These are phyloP conservation scores for Melanomma pulvis-pyrius DNA, from an alignment of 495 filamentous ascomycete genomes.

Conservation along the genomic window DNA sequence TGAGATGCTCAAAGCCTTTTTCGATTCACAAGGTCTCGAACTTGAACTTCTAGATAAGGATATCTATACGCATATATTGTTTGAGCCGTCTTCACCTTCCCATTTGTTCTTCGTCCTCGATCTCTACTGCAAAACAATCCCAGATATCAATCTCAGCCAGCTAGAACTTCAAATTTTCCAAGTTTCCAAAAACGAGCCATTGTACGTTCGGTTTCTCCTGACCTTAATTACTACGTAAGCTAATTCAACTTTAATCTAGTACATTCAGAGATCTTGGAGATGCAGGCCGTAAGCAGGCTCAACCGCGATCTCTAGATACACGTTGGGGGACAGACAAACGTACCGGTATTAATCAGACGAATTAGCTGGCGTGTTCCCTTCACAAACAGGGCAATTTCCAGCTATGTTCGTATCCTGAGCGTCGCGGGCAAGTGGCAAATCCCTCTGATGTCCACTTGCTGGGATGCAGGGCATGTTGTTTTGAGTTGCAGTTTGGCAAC, in stretches of 20 bases:
- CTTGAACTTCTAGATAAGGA: constrained; percentile 12
- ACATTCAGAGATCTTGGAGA: constrained; percentile 19
- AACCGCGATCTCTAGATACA: constrained; percentile 12
- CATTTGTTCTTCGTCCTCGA: constrained; percentile 14
- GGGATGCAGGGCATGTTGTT: constrained; percentile 14
- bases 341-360: constrained; percentile 16
- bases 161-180: constrained; percentile 17
- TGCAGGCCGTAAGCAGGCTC: constrained; percentile 11
- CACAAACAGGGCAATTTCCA: constrained; percentile 19
- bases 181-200: constrained; percentile 10
- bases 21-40: constrained; percentile 6
- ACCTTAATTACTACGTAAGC: constrained; percentile 7
- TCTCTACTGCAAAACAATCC: constrained; percentile 16
- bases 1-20: constrained; percentile 20
- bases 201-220: constrained; percentile 9
- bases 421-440: constrained; percentile 15
- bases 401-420: constrained; percentile 20
- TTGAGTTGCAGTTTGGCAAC: constrained; percentile 12
- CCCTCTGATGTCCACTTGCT: constrained; percentile 17
- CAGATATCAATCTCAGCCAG: constrained; percentile 18
- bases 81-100: constrained; percentile 18
- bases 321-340: constrained; percentile 12
- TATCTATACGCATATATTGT: constrained; percentile 14
- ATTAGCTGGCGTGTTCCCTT: constrained; percentile 12
- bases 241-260: constrained; percentile 23